Evolutionary conservation across 2,329 filamentous ascomycete species (phyloP), one percentile per base, ranked within the genome.

Genomic region (Fusarium udum): DNA sequence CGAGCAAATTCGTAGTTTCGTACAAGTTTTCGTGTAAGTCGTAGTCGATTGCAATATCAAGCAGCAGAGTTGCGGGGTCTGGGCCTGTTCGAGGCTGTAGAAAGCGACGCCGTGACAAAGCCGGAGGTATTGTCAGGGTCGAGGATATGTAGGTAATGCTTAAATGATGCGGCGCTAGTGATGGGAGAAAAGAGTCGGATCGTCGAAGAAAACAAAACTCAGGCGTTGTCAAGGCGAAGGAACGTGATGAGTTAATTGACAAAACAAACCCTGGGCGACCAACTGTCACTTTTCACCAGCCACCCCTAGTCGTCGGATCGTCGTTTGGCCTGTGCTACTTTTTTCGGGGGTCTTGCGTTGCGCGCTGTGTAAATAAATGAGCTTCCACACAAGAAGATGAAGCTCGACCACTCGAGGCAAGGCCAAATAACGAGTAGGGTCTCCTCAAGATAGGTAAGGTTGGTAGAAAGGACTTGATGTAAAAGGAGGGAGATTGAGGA

Each of bases 211-310:
- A 63, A 59, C 55, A 69, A 69, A 49, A 61, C 43, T 40, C 57
- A 57, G 70, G 48, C 58, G 64, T 61, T 58, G 68, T 64, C 58
- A 62, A 51, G 55, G 32, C 49, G 64, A 70, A 68, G 42, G 66
- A 67, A 61, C 28, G 61, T 69, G 61, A 62, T 71, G 39, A 60
- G 69, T 62, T 63, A 67, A 69, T 67, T 69, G 65, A 72, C 70
- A 60, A 67, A 57, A 58, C 55, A 58, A 65, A 63, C 66, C 66
- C 65, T 60, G 58, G 71, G 60, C 62, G 60, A 62, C 63, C 36
- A 45, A 72, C 55, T 69, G 61, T 69, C 61, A 56, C 69, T 70
- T 68, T 75, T 74, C 13, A 60, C 73, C 73, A 71, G 71, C 62
- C 67, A 73, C 69, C 73, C 45, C 73, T 55, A 75, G 67, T 70